Evolutionary conservation across 352 stramenopile species (phyloP), one percentile per base, ranked within the genome.

Genomic region (Globisporangium carolinianum): DNA sequence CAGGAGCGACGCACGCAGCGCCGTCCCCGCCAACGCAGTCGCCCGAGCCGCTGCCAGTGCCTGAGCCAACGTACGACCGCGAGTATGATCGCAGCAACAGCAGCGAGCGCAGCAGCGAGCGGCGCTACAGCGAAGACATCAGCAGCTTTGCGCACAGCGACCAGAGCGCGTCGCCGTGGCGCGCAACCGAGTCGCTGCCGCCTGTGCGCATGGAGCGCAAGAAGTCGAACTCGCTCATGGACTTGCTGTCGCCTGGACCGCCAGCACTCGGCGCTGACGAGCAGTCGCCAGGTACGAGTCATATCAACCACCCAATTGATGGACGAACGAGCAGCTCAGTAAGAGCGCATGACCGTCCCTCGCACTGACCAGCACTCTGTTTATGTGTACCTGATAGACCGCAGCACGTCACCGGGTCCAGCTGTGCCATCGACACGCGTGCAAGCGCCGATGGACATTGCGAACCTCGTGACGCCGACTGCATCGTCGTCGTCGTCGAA

Each of bases 161-260:
- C 43, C 37, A 35, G 38, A 38, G 7, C 37, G 47, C 55, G 12
- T 57, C 65, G n/a, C 45, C 60, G 14, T 55, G 54, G 60, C 49
- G 48, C 4, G n/a, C 41, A 4, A 36, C 58, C 8, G 32, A 52
- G 14, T 51, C 57, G 3, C 52, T 67, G 17, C 60, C 58, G 9
- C 47, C 65, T n/a, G n/a, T 55, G 24, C 61, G 46, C 14, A 65
- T 71, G 35, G 67, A 72, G 56, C 61, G 69, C 53, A 88, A 87
- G 63, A 89, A 87, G 61, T 83, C 74, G 54, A 94, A 91, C 57
- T 91, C 81, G 43, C 65, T 94, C 9, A 76, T 79, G 69, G 82
- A 94, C 37, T 49, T 94, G 51, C 62, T 94, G 43, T 88, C 77
- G 36, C 80, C 83, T 6, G 75, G 70, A 7, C 75, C 75, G 9